These are phyloP conservation scores for Symbiodinium pilosum DNA, from an alignment of 73 alveolate species.

Conservation along the genomic window DNA sequence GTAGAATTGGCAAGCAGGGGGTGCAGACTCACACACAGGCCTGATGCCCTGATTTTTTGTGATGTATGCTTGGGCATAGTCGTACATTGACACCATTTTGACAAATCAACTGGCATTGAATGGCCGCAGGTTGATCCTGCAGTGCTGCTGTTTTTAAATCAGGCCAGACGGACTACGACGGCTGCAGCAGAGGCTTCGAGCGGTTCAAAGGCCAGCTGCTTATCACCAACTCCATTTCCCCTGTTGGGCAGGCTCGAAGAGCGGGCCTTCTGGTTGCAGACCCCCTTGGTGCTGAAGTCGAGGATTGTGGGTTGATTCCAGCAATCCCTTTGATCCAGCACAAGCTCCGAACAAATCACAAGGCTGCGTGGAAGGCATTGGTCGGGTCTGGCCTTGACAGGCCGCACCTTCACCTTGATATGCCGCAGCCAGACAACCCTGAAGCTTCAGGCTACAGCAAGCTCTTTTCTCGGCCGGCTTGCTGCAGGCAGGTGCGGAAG, in stretches of 20 bases:
- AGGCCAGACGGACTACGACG: neutral
- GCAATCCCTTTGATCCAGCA: too few species aligned
- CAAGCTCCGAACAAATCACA: too few species aligned
- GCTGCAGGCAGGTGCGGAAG: neutral
- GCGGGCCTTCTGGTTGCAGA: neutral
- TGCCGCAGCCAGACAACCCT: neutral
- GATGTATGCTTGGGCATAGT: too few species aligned
- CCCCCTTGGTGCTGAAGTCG: neutral
- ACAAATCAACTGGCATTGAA: too few species aligned
- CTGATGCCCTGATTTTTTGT: too few species aligned
- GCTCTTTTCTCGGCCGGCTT: neutral
- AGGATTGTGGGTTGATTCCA: too few species aligned
- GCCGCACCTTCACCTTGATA: neutral
- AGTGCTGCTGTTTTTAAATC: neutral
- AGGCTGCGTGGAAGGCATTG: constrained; percentile 13
- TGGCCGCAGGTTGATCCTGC: too few species aligned
- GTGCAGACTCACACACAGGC: too few species aligned
- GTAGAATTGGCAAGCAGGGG: too few species aligned
- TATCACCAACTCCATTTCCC: too few species aligned
- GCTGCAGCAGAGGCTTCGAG: neutral
- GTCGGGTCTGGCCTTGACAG: constrained; percentile 13
- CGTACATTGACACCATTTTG: too few species aligned
- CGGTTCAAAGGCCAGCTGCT: neutral
- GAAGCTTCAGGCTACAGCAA: neutral
- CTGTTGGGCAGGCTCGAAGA: neutral